Evolutionary conservation across 2,329 filamentous ascomycete species (phyloP).

Genomic region (Fusarium abutilonis): DNA sequence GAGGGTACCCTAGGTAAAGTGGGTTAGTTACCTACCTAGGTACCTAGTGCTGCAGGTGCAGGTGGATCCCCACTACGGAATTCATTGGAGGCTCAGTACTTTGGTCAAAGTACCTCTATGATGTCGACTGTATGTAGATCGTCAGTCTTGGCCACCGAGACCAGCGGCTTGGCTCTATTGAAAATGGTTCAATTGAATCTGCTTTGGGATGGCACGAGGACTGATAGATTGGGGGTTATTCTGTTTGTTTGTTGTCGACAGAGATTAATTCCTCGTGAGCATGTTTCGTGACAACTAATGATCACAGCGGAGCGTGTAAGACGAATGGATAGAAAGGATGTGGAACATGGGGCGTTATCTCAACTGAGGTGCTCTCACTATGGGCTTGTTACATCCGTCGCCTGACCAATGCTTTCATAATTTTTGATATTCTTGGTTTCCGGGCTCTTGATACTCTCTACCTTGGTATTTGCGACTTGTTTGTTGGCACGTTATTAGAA

Average conservation of each 20-base stretch:
- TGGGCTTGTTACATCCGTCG: constrained; percentile 26
- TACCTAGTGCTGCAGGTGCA: constrained; percentile 46
- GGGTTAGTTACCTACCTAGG: constrained; percentile 17
- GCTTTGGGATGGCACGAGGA: constrained; percentile 1
- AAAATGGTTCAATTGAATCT: constrained; percentile 20
- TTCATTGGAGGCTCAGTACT: background rate
- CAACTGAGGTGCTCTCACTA: constrained; percentile 25
- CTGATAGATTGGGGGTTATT: background rate
- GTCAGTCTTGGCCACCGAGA: constrained; percentile 30
- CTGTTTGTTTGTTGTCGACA: background rate
- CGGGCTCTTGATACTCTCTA: constrained; percentile 14
- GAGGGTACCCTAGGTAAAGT: constrained; percentile 17
- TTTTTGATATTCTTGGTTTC: constrained; percentile 16
- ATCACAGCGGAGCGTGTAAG: constrained; percentile 10
- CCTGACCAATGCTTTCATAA: constrained; percentile 8
- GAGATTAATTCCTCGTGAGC: constrained; percentile 16
- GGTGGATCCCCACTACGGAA: constrained; percentile 42
- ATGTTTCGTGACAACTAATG: constrained; percentile 16
- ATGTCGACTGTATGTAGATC: constrained; percentile 38
- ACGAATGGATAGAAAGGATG: constrained; percentile 17
- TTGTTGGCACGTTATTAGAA: constrained; percentile 34
- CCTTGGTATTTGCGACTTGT: constrained; percentile 23
- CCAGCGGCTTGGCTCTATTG: constrained; percentile 15
- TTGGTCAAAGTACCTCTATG: constrained; percentile 26
- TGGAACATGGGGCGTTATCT: constrained; percentile 32